Evolutionary conservation across 176 grass and related monocot species (phyloP).

Genomic region (Avena atlantica): DNA sequence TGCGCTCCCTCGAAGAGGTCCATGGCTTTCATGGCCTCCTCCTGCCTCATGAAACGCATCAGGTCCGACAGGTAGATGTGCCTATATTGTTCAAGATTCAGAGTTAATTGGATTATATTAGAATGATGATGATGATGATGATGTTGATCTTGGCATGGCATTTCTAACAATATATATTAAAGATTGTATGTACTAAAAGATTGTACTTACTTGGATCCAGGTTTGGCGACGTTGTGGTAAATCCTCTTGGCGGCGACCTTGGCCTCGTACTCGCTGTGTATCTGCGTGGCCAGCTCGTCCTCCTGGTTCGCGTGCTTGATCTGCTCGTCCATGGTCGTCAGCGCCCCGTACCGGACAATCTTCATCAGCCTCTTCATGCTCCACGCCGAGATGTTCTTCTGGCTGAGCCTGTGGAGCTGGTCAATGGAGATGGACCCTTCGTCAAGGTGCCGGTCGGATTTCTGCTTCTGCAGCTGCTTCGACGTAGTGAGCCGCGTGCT

Average conservation of each 20-base stretch:
- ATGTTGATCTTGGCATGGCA: neutral
- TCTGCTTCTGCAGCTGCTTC: conserved; percentile 66
- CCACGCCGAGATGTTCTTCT: conserved; percentile 97
- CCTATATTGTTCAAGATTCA: conserved; percentile 31
- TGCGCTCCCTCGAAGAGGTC: conserved; percentile 83
- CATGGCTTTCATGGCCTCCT: conserved; percentile 82
- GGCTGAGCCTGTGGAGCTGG: conserved; percentile 90
- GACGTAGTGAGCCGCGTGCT: conserved; percentile 44
- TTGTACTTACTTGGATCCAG: conserved; percentile 57
- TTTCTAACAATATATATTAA: neutral
- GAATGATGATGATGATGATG: too few species aligned
- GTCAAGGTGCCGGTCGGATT: conserved; percentile 42
- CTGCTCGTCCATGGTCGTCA: conserved; percentile 83
- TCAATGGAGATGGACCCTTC: conserved; percentile 73
- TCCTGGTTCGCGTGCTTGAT: conserved; percentile 51
- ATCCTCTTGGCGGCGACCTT: conserved; percentile 94
- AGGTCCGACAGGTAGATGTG: conserved; percentile 87
- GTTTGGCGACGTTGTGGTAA: conserved; percentile 80
- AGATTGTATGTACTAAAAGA: too few species aligned
- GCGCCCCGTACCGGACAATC: conserved; percentile 82
- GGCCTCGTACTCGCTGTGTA: conserved; percentile 88
- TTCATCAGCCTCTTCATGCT: conserved; percentile 96
- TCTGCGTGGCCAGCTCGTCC: conserved; percentile 74
- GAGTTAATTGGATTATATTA: too few species aligned
- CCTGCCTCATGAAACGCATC: conserved; percentile 86